phyloP scores from a whole-genome alignment of 148 eudicot genomes.

The Bassia scoparia region DNA sequence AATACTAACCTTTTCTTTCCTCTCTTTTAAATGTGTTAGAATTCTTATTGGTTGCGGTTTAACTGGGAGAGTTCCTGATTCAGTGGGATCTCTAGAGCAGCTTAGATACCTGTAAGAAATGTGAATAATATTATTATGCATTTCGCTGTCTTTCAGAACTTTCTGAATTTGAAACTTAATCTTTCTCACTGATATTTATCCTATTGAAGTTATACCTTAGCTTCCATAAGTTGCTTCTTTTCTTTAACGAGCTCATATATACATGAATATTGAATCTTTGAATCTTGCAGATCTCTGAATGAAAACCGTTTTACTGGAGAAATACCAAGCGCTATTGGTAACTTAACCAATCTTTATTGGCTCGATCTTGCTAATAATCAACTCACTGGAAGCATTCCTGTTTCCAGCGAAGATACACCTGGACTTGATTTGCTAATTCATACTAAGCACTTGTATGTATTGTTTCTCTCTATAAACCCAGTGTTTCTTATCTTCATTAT shows the following conservation, averaged over 20 bases:
- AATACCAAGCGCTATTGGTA: constrained; percentile 70
- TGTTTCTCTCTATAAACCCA: constrained; percentile 4
- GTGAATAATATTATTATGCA: background rate
- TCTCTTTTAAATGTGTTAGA: constrained; percentile 34
- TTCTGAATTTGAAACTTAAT: background rate
- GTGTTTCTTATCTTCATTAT: background rate
- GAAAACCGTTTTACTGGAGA: constrained; percentile 59
- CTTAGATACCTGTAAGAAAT: constrained; percentile 64
- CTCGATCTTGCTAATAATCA: constrained; percentile 70
- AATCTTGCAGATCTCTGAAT: constrained; percentile 60
- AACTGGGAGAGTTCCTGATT: constrained; percentile 62
- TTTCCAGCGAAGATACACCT: constrained; percentile 46
- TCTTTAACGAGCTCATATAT: too few species aligned
- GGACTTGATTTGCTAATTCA: constrained; percentile 66
- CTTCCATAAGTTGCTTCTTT: too few species aligned
- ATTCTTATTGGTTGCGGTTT: constrained; percentile 76
- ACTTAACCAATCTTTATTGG: constrained; percentile 56
- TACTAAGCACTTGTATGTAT: constrained; percentile 75
- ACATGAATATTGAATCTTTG: background rate
- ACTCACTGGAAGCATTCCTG: constrained; percentile 71
- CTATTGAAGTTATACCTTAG: background rate
- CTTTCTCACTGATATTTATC: background rate
- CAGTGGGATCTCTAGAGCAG: constrained; percentile 64
- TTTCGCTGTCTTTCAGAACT: background rate
- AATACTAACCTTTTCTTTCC: background rate